These are phyloP conservation scores for Viola pubescens DNA, from an alignment of 441 rosid genomes.

Conservation along the genomic window DNA sequence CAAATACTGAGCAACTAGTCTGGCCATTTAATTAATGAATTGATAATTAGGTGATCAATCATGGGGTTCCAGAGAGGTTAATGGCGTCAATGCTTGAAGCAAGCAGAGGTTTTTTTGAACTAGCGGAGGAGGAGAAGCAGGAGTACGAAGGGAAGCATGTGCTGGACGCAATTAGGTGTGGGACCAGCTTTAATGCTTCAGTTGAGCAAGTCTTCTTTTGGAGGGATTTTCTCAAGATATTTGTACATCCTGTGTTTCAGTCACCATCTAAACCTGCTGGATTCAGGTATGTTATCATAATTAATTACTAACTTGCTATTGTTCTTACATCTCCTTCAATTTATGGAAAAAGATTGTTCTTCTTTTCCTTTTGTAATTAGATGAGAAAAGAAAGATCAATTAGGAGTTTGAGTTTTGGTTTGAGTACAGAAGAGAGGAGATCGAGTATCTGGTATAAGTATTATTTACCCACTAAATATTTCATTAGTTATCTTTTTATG, in stretches of 20 bases:
- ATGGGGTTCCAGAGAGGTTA: constrained; percentile 34
- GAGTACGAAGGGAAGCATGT: constrained; percentile 38
- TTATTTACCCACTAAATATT: too few species aligned
- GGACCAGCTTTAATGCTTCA: constrained; percentile 45
- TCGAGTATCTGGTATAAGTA: too few species aligned
- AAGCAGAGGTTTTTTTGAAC: constrained; percentile 30
- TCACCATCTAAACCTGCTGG: constrained; percentile 31
- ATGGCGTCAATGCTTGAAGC: constrained; percentile 26
- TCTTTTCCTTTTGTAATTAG: too few species aligned
- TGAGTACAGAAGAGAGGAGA: too few species aligned
- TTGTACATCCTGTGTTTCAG: constrained; percentile 37
- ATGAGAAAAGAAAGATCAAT: too few species aligned
- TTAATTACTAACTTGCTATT: too few species aligned
- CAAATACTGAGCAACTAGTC: too few species aligned
- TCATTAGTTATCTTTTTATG: too few species aligned
- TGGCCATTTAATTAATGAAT: not conserved
- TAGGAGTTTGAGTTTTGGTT: too few species aligned
- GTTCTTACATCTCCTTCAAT: too few species aligned
- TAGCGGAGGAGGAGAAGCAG: constrained; percentile 39
- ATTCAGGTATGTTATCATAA: constrained; percentile 33
- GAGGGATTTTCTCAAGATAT: constrained; percentile 47
- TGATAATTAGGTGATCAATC: constrained; percentile 36
- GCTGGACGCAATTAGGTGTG: constrained; percentile 44
- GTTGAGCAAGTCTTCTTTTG: constrained; percentile 35
- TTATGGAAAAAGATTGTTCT: too few species aligned